Percentiles rank a stretch among this genome's conserved stretches.
Evolutionary conservation across 2,329 filamentous ascomycete species (phyloP).

Genomic region (Botryotinia calthae): DNA sequence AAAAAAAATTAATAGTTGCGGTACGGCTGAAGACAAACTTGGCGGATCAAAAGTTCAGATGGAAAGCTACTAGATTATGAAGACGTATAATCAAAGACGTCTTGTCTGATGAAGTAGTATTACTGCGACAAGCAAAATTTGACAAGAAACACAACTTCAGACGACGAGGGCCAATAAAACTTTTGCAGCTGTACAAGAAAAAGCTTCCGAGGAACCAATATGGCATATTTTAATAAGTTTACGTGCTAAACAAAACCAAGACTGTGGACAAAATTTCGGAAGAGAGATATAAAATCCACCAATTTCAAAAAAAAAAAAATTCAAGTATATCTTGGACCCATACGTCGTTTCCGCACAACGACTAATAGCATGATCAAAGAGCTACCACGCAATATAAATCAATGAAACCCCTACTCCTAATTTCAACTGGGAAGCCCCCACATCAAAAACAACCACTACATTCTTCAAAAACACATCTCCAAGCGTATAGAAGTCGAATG

Average conservation of each 20-base stretch:
- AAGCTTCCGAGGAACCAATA: neutral
- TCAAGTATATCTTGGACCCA: neutral
- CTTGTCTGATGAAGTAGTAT: neutral
- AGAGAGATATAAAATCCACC: neutral
- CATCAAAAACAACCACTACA: slow-evolving; percentile 49
- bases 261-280: neutral
- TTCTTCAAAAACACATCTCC: slow-evolving; percentile 53
- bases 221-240: neutral
- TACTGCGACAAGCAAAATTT: neutral
- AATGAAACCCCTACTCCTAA: slow-evolving; percentile 31
- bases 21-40: neutral
- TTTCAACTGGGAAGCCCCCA: slow-evolving; percentile 47
- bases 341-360: neutral
- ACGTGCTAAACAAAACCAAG: neutral
- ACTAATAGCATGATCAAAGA: neutral
- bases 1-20: neutral
- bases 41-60: neutral
- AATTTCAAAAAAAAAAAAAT: too few species aligned
- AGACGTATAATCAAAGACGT: neutral
- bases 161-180: neutral
- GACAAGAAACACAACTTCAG: neutral
- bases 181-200: neutral
- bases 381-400: neutral
- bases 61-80: neutral
- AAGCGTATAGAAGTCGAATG: slow-evolving; percentile 45